phyloP scores from a whole-genome alignment of 305 asterid species.

The Ilex paraguariensis region DNA sequence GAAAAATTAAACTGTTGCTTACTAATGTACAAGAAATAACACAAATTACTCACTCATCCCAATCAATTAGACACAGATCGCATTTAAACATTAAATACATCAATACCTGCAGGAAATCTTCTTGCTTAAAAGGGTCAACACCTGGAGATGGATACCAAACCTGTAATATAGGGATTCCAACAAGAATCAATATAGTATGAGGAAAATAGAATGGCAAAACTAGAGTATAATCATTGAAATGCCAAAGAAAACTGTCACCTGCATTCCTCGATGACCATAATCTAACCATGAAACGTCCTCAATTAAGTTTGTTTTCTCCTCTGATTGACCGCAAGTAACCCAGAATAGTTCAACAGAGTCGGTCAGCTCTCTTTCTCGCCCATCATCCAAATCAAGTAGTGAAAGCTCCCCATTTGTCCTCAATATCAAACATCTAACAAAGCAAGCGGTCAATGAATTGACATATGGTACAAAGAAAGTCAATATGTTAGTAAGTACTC shows the following conservation, averaged over 20 bases:
- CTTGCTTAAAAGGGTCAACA: conserved; percentile 89
- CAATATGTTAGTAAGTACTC: conserved; percentile 14
- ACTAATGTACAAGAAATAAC: no score
- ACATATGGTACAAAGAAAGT: conserved; percentile 2
- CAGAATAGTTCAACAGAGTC: conserved; percentile 96
- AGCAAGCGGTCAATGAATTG: conserved; percentile 18
- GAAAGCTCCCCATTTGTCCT: conserved; percentile 97
- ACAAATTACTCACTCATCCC: no score
- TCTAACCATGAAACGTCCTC: conserved; percentile 99
- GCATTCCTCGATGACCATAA: conserved; percentile 99
- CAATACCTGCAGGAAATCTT: conserved; percentile 97
- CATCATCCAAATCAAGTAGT: conserved; percentile 98
- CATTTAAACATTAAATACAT: background rate
- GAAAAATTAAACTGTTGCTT: no score
- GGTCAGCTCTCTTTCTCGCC: conserved; percentile 93
- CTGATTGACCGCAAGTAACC: conserved; percentile 96
- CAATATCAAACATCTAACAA: conserved; percentile 75
- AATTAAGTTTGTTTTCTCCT: conserved; percentile 90
- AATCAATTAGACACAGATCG: no score
- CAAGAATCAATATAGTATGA: conserved; percentile 35
- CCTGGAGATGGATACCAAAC: conserved; percentile 99
- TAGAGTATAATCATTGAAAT: conserved; percentile 11
- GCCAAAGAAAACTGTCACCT: conserved; percentile 54
- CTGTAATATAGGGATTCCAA: conserved; percentile 58
- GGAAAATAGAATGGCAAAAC: conserved; percentile 22